Conservation (phyloP, 2,329 filamentous ascomycete species). For the Sarocladium strictum region DNA sequence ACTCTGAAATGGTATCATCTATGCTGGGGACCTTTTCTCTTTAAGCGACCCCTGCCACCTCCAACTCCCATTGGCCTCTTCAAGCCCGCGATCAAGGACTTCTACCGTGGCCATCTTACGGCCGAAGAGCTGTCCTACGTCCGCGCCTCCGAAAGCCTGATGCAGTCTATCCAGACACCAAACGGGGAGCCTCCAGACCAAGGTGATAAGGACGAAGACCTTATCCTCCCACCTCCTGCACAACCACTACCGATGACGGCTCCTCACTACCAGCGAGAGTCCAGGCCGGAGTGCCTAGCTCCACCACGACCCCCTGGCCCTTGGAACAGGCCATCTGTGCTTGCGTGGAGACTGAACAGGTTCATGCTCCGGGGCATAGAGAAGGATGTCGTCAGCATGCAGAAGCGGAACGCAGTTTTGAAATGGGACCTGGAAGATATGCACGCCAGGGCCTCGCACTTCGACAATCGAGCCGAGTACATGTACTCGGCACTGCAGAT, state of each 20-base stretch:
- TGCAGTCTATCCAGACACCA: slow-evolving; percentile 26
- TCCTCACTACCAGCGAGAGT: not conserved
- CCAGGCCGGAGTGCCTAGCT: slow-evolving; percentile 14
- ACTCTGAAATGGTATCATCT: slow-evolving; percentile 42
- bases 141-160: slow-evolving; percentile 25
- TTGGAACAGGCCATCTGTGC: slow-evolving; percentile 35
- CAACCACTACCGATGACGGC: not conserved
- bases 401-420: slow-evolving; percentile 42
- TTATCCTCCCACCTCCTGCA: slow-evolving; percentile 26
- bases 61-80: slow-evolving; percentile 29
- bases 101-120: slow-evolving; percentile 43
- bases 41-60: slow-evolving; percentile 29
- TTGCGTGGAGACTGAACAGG: slow-evolving; percentile 34
- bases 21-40: slow-evolving; percentile 40
- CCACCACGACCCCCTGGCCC: slow-evolving; percentile 28
- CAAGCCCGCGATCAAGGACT: slow-evolving; percentile 40
- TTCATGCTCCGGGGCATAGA: slow-evolving; percentile 41
- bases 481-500: slow-evolving; percentile 55
- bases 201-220: slow-evolving; percentile 23
- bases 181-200: slow-evolving; percentile 18
- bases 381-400: slow-evolving; percentile 40
- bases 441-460: slow-evolving; percentile 52
- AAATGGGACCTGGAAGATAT: slow-evolving; percentile 47
- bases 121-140: slow-evolving; percentile 35
- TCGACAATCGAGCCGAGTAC: slow-evolving; percentile 51